Conservation (phyloP, 2,329 filamentous ascomycete genomes). For the Aspergillus costaricaensis region DNA sequence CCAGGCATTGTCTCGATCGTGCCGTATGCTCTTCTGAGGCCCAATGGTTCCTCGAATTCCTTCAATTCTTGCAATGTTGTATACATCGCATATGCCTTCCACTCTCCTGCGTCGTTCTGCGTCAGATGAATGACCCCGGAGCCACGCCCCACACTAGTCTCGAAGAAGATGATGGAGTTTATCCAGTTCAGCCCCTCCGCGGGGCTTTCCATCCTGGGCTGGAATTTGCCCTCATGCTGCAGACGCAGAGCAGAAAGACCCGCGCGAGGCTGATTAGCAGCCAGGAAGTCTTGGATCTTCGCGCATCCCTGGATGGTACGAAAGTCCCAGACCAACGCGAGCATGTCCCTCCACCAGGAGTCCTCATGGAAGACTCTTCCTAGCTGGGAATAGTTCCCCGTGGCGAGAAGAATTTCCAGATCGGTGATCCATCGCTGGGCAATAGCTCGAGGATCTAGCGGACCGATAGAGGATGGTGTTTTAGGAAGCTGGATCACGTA, state of each 20-base stretch:
- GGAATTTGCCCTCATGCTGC: conserved; percentile 36
- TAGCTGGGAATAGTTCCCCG: conserved; percentile 20
- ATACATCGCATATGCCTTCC: conserved; percentile 45
- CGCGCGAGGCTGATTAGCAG: conserved; percentile 26
- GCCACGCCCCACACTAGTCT: conserved; percentile 39
- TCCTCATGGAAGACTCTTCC: conserved; percentile 36
- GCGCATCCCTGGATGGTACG: conserved; percentile 36
- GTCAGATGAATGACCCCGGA: conserved; percentile 41
- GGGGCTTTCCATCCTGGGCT: conserved; percentile 31
- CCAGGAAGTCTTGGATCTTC: conserved; percentile 36
- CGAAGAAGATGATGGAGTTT: conserved; percentile 44
- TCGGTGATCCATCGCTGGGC: conserved; percentile 37
- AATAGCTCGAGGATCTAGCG: conserved; percentile 26
- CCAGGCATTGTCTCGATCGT: conserved; percentile 39
- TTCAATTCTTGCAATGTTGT: conserved; percentile 42
- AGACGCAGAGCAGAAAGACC: conserved; percentile 34
- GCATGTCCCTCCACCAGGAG: conserved; percentile 46
- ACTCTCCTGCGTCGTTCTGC: conserved; percentile 28
- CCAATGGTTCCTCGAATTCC: conserved; percentile 36
- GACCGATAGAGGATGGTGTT: not conserved
- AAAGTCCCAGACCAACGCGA: conserved; percentile 44
- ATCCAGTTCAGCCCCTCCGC: conserved; percentile 38
- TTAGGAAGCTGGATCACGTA: not conserved
- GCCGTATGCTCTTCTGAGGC: conserved; percentile 34
- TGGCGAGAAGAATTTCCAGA: conserved; percentile 28